A percentile compares a stretch with the other conserved stretches of the same genome.
Conservation (phyloP, 345 rosid genomes). For the Barbarea vulgaris region DNA sequence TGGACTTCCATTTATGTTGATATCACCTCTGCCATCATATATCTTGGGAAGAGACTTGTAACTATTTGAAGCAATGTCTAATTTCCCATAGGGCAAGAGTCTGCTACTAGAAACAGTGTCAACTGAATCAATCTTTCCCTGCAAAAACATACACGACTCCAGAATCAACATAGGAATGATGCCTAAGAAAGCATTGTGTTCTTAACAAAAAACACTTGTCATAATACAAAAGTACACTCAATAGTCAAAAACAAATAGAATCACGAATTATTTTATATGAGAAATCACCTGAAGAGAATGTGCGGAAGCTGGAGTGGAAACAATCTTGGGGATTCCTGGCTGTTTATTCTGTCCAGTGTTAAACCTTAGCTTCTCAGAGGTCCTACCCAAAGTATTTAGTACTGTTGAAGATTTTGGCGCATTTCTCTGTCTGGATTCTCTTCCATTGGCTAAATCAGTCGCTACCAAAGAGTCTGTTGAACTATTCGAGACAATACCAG, state of each 20-base stretch:
- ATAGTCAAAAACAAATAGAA: not conserved
- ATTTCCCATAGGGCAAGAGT: slow-evolving; percentile 48
- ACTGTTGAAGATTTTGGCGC: slow-evolving; percentile 47
- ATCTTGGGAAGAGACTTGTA: slow-evolving; percentile 56
- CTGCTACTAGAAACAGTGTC: slow-evolving; percentile 52
- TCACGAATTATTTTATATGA: not conserved
- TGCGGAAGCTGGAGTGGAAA: slow-evolving; percentile 31
- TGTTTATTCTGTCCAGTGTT: slow-evolving; percentile 54
- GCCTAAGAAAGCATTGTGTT: not conserved
- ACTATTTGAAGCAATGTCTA: slow-evolving; percentile 47
- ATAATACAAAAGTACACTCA: not conserved
- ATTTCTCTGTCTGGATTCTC: slow-evolving; percentile 49
- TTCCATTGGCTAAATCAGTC: slow-evolving; percentile 47
- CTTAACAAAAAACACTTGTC: not conserved
- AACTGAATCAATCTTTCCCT: slow-evolving; percentile 62
- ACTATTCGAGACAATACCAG: slow-evolving; percentile 47
- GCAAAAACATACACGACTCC: slow-evolving; percentile 28
- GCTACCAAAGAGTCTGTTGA: slow-evolving; percentile 53
- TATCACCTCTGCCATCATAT: slow-evolving; percentile 29
- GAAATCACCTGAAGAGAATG: slow-evolving; percentile 51
- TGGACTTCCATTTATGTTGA: slow-evolving; percentile 36
- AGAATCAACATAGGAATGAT: slow-evolving; percentile 12
- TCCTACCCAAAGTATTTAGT: slow-evolving; percentile 47
- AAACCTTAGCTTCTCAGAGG: slow-evolving; percentile 49
- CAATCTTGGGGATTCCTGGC: slow-evolving; percentile 44